Conservation (phyloP, 768 basidiomycete genomes). For the Phlebiopsis flavidoalba region DNA sequence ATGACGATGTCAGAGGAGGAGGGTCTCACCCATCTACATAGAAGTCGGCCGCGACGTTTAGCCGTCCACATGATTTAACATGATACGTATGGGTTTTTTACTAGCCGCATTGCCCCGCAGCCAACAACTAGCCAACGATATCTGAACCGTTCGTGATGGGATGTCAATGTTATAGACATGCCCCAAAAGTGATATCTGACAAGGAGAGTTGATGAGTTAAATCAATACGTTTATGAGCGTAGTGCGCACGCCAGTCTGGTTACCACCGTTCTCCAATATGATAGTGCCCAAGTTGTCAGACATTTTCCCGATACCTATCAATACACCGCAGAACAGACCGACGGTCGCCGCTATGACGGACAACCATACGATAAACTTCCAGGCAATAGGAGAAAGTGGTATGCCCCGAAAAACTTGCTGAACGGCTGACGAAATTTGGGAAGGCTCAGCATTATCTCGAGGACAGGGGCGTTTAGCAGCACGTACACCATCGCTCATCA, state of each 20-base stretch:
- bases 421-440: neutral
- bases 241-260: neutral
- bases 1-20: neutral
- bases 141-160: constrained; percentile 8
- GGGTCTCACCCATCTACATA: constrained; percentile 16
- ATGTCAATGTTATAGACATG: constrained; percentile 18
- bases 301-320: constrained; percentile 1
- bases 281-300: neutral
- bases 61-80: constrained; percentile 5
- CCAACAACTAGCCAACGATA: constrained; percentile 18
- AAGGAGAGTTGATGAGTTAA: neutral
- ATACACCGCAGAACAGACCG: neutral
- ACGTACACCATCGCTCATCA: neutral
- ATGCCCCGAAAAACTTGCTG: neutral
- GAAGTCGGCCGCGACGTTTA: constrained; percentile 10
- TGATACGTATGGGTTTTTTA: neutral
- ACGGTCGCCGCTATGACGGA: neutral
- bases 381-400: neutral
- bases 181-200: constrained; percentile 15
- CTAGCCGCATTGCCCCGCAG: constrained; percentile 12
- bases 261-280: neutral
- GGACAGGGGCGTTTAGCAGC: neutral
- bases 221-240: neutral
- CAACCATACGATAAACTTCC: neutral
- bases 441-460: neutral